Base-by-base conservation (phyloP, 805 yeast genomes). In the Starmerella etchellsii region DNA sequence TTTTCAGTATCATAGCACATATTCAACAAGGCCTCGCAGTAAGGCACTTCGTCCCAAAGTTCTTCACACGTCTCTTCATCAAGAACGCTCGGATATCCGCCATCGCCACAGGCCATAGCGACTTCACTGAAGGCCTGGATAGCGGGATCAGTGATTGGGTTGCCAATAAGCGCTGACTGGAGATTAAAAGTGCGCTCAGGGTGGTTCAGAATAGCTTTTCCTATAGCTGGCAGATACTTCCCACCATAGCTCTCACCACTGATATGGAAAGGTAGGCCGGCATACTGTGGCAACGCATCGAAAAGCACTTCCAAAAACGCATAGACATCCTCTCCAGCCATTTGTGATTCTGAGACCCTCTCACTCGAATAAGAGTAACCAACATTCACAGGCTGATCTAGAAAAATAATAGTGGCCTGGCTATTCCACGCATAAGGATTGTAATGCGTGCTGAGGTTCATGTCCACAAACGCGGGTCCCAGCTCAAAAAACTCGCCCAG, bases 171-270 rank as follows among this genome's bases (percentile, higher is more conserved):
- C 23, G 85, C 81, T 7, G 95, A 81, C 19, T 81, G 65, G 53
- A 85, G 67, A 57, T 84, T 73, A 60, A 80, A 78, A 22, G 70
- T 62, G 46, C 79, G 67, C 54, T 71, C 95, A 74, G 19, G 85
- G 53, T 56, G 73, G 50, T 50, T 64, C 61, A 65, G 44, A 43
- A 74, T 72, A 54, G 73, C 77, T 36, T 67, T 65, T 34, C 78
- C 78, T 52, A 74, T 81, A n/a, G 73, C 82, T 16, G 98, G 98
- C 50, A 88, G 79, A 65, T 88, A 87, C 62, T 84, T 95, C 40
- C 96, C 96, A 22, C 88, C 95, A 58, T 87, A 85, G 15, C 94
- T 81, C 62, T 85, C 95, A 53, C 96, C 96, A 37, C 95, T 80
- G 59, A 85, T 81, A 62, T 84, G 95, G 76, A 85, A 83, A 19